A percentile compares a stretch with the other conserved stretches of the same genome.
phyloP scores from a whole-genome alignment of 495 filamentous ascomycete species.

The Daldinia vernicosa region DNA sequence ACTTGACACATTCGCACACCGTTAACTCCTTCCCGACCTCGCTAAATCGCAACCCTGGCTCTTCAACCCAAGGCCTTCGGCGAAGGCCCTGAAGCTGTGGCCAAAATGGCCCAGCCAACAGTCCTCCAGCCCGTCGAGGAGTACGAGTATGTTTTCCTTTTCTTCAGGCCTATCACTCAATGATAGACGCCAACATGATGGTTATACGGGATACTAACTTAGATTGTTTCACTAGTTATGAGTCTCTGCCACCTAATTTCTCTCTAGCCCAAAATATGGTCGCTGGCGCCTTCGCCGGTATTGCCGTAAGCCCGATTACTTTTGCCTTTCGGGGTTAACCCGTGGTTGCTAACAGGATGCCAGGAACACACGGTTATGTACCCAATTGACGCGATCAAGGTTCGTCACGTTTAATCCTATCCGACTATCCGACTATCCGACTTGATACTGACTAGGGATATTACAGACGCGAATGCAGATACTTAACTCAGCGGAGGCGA shows the following conservation, averaged over 20 bases:
- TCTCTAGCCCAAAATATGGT: slow-evolving; percentile 78
- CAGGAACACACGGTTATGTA: slow-evolving; percentile 97
- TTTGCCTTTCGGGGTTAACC: neutral
- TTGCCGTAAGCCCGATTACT: slow-evolving; percentile 71
- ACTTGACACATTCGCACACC: slow-evolving; percentile 8
- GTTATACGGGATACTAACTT: slow-evolving; percentile 30
- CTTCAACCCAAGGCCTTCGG: slow-evolving; percentile 60
- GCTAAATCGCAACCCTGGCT: slow-evolving; percentile 61
- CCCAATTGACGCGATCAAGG: slow-evolving; percentile 97
- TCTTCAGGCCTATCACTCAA: neutral
- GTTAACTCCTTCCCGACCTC: slow-evolving; percentile 13
- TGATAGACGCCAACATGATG: neutral
- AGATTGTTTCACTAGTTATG: slow-evolving; percentile 56
- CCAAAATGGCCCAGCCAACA: slow-evolving; percentile 67
- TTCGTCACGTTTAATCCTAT: slow-evolving; percentile 54
- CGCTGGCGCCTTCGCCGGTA: slow-evolving; percentile 95
- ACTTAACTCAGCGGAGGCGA: slow-evolving; percentile 78
- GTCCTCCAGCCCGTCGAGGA: slow-evolving; percentile 64
- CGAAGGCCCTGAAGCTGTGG: slow-evolving; percentile 64
- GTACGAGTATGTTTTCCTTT: slow-evolving; percentile 60
- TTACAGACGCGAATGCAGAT: slow-evolving; percentile 95
- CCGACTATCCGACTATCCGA: slow-evolving; percentile 14
- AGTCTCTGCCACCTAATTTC: slow-evolving; percentile 67
- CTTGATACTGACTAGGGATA: slow-evolving; percentile 34
- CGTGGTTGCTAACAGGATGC: slow-evolving; percentile 36